Evolutionary conservation across 768 basidiomycete species (phyloP), one percentile per base, ranked within the genome.

Genomic region (Pholiota microspora): DNA sequence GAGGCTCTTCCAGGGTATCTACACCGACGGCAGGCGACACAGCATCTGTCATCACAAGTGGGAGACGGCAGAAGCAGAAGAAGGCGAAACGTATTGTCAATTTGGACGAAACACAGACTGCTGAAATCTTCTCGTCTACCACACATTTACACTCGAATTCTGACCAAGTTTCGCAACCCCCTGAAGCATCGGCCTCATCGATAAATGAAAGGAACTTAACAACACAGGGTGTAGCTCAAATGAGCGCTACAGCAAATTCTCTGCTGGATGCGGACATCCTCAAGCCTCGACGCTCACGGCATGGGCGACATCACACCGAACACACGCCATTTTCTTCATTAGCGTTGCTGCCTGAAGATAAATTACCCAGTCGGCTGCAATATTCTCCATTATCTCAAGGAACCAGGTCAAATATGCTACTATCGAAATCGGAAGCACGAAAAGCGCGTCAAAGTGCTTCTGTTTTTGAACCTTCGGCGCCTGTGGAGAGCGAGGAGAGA

Each of bases 71-170:
- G 54, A 86, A 84, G 55, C 77, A 77, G 54, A 86, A 84, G 70
- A 88, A 81, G 68, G 70, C 73, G 48, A 89, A 85, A 63, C 85
- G 92, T 13, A 87, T 94, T 51, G 92, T 94, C 18, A 84, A 92
- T 59, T 73, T 94, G 51, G 84, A 87, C 60, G 81, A 71, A n/a
- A 76, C 74, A 23, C 64, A 67, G 27, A 77, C 72, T 56, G 75
- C 77, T 29, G 61, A 60, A 12, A 64, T 62, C 51, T 60, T 65
- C 9, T 58, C 57, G 25, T 64, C 61, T 24, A 52, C 57, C 2
- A 57, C 62, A 10, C 74, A 75, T 58, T 66, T 65, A n/a, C 67
- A 69, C 46, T 59, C 64, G 9, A 64, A 59, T 15, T 77, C 76
- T 24, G 29, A 66, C 16, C 53, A 53, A 16, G 49, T 42, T 2